These are phyloP conservation scores for Backusella australiensis DNA, from an alignment of 192 early-diverging fungal species.

Conservation along the genomic window DNA sequence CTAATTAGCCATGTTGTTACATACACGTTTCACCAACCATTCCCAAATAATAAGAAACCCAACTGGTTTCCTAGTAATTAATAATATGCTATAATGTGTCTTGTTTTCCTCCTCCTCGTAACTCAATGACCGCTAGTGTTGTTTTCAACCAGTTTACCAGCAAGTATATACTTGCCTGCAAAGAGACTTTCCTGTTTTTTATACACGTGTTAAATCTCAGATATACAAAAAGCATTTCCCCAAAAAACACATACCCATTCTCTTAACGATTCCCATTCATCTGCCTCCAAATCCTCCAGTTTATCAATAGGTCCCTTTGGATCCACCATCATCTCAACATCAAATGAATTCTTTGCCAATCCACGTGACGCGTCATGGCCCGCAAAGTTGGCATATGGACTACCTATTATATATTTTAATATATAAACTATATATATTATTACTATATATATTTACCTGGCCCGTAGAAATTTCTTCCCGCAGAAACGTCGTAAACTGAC, in stretches of 20 bases:
- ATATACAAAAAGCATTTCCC: no score
- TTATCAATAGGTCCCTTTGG: constrained; percentile 74
- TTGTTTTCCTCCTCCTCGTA: no score
- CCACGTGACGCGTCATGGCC: constrained; percentile 96
- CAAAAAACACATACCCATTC: constrained; percentile 61
- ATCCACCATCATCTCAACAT: constrained; percentile 64
- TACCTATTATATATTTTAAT: constrained; percentile 46
- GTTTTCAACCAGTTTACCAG: constrained; percentile 62
- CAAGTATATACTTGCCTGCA: constrained; percentile 71
- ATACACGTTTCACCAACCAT: no score
- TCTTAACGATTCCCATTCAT: constrained; percentile 71
- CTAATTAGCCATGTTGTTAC: no score
- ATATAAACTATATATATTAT: not conserved
- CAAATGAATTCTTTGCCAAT: constrained; percentile 86
- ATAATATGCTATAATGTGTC: no score
- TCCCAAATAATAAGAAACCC: no score
- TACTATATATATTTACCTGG: constrained; percentile 55
- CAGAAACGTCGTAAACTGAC: constrained; percentile 88
- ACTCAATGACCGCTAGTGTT: not conserved
- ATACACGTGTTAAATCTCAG: no score
- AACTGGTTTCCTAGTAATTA: no score
- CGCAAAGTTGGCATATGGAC: constrained; percentile 93
- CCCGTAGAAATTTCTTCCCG: constrained; percentile 84
- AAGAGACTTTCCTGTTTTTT: constrained; percentile 53
- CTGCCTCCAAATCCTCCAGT: constrained; percentile 68